Evolutionary conservation across 768 basidiomycete genomes (phyloP), one percentile per base, ranked within the genome.

Genomic region (Porpolomopsis calyptriformis): DNA sequence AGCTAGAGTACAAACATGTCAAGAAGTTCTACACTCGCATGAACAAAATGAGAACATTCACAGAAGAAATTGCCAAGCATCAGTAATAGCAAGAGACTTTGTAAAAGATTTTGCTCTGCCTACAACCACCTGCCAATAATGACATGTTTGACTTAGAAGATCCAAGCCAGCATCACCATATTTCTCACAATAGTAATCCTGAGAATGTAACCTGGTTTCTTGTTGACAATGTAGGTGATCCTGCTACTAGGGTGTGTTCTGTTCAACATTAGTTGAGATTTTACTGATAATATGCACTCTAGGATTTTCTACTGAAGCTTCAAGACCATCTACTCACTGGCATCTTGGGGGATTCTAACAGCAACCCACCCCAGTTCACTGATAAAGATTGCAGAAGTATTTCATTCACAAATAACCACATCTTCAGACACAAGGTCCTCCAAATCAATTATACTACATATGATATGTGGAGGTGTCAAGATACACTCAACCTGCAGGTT

Each of bases 401-500:
- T n/a, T n/a, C n/a, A n/a, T n/a, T n/a, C n/a, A 37, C 53, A 6
- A 56, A 62, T 41, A 46, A 60, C 48, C 49, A 27, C 25, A 57
- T 66, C 18, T 70, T 53, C 41, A 44, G 20, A 8, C 61, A 66
- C 48, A 60, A 60, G 31, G 53, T 57, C 2, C 11, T 70, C 2
- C 61, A 59, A 0, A 44, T 72, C 47, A 64, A 71, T 51, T 71
- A 67, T 14, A 41, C 40, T 20, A 41, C 40, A 7, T 41, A 41
- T 23, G 24, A 41, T 41, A 23, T 41, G 22, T 41, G 64, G 2
- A 60, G n/a, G n/a, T n/a, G n/a, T n/a, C n/a, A n/a, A n/a, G n/a
- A n/a, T n/a, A n/a, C n/a, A n/a, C n/a, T n/a, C 45, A 71, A 72
- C 36, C 61, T 64, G 8, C 35, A 52, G 0, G 64, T 56, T 18